Base-by-base conservation (phyloP, 352 stramenopile genomes). In the Phytophthora boehmeriae region DNA sequence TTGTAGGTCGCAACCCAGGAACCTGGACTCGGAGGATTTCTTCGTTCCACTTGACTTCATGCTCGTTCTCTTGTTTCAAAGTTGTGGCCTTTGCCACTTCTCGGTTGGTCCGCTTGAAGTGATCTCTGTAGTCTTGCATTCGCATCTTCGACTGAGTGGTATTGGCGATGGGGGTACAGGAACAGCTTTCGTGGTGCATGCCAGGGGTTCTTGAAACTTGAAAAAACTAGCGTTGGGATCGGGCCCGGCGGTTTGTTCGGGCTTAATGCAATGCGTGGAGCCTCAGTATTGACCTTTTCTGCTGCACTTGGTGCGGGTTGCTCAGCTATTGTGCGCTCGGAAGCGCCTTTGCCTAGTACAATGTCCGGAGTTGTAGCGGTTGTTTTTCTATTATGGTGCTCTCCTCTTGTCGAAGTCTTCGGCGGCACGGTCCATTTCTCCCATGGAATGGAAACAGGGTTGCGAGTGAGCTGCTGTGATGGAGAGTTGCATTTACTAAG, bases 11-110 rank as follows among this genome's bases (percentile, higher is more conserved):
- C 16, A 70, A 38, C 2, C 45, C 57, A 14, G 68, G 42, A 10
- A 78, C 53, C 43, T 64, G 63, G 5, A 84, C 66, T 34, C 34
- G 54, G n/a, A 84, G 34, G n/a, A 66, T 58, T 34, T 79, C 63
- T 6, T 72, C 75, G 32, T 76, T 70, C 75, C 75, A 81, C 22
- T 65, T 75, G 54, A 79, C 56, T n/a, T 60, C 47, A n/a, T 53
- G 42, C 13, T 73, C 46, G 27, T 73, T 23, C 16, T 50, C 59
- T 35, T 46, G 6, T 48, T 60, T 36, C 13, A n/a, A n/a, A n/a
- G 65, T 19, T 11, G 58, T 47, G 16, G 55, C 5, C 11, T 42
- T 38, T 0, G 28, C 64, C 11, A 59, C 20, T 17, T 58, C 27
- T 39, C 48, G 54, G 42, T 60, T 54, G 2, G 50, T 51, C 20